These are phyloP conservation scores for Ramaria rubella DNA, from an alignment of 768 basidiomycete genomes.

Conservation along the genomic window DNA sequence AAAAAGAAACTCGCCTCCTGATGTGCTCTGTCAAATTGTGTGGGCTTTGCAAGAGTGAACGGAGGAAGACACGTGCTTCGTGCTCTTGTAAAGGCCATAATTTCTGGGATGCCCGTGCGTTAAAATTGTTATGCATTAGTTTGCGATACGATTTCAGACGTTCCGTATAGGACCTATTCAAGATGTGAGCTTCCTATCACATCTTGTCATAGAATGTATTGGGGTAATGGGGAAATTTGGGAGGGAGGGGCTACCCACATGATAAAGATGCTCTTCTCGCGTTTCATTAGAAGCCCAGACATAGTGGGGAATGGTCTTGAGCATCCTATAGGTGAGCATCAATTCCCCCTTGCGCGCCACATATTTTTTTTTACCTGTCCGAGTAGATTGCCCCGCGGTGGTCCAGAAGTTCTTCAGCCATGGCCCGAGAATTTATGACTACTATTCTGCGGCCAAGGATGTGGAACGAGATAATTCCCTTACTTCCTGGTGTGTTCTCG, in stretches of 20 bases:
- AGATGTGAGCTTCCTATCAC: neutral
- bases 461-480: conserved; percentile 8
- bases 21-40: conserved; percentile 30
- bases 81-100: conserved; percentile 33
- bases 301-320: conserved; percentile 9
- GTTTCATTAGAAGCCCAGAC: conserved; percentile 11
- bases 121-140: conserved; percentile 33
- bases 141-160: conserved; percentile 37
- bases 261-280: conserved; percentile 9
- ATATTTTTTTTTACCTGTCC: conserved; percentile 7
- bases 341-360: neutral
- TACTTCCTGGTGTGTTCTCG: neutral
- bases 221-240: neutral
- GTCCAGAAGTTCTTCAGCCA: conserved; percentile 14
- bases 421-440: conserved; percentile 14
- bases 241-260: neutral
- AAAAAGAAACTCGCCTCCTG: conserved; percentile 27
- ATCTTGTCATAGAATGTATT: too few relatives aligned
- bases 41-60: conserved; percentile 28
- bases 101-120: conserved; percentile 27
- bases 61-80: conserved; percentile 30
- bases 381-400: conserved; percentile 18
- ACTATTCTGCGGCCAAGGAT: conserved; percentile 10
- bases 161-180: conserved; percentile 3
- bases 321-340: neutral